Conservation (phyloP, 352 stramenopile genomes). For the Phytophthora aleatoria region DNA sequence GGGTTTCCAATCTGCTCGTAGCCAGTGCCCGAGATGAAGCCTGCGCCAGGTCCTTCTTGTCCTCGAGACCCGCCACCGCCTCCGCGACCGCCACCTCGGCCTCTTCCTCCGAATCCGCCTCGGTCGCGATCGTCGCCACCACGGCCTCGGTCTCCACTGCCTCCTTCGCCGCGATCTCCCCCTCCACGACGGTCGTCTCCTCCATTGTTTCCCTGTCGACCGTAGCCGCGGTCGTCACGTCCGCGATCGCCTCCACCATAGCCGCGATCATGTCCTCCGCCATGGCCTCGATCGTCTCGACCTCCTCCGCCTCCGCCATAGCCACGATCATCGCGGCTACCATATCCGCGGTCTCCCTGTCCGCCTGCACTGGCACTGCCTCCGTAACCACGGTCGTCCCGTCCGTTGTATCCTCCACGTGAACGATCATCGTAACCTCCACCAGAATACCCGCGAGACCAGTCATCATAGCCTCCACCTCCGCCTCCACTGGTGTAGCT, state of each 20-base stretch:
- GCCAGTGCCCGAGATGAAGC: slow-evolving; percentile 37
- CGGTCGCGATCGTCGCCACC: slow-evolving; percentile 12
- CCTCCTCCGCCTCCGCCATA: slow-evolving; percentile 25
- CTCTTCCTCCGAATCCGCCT: slow-evolving; percentile 15
- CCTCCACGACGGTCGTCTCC: slow-evolving; percentile 29
- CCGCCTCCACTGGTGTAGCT: slow-evolving; percentile 31
- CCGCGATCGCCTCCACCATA: slow-evolving; percentile 19
- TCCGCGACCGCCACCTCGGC: slow-evolving; percentile 14
- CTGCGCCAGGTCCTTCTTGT: slow-evolving; percentile 39
- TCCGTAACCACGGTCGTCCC: neutral
- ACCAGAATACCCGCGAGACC: slow-evolving; percentile 18
- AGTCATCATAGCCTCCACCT: slow-evolving; percentile 24
- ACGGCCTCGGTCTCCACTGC: slow-evolving; percentile 12
- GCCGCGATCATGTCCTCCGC: neutral
- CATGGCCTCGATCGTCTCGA: slow-evolving; percentile 18
- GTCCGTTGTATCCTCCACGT: slow-evolving; percentile 6
- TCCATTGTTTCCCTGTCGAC: slow-evolving; percentile 23
- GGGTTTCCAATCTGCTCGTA: slow-evolving; percentile 58
- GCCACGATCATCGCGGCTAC: slow-evolving; percentile 13
- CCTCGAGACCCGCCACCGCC: slow-evolving; percentile 25
- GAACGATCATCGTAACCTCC: slow-evolving; percentile 29
- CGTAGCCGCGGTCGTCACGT: slow-evolving; percentile 21
- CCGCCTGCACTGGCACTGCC: too few relatives aligned
- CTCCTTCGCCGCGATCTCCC: slow-evolving; percentile 25
- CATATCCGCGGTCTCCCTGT: neutral